These are phyloP conservation scores for Dimocarpus longan DNA, from an alignment of 345 rosid species.

Conservation along the genomic window DNA sequence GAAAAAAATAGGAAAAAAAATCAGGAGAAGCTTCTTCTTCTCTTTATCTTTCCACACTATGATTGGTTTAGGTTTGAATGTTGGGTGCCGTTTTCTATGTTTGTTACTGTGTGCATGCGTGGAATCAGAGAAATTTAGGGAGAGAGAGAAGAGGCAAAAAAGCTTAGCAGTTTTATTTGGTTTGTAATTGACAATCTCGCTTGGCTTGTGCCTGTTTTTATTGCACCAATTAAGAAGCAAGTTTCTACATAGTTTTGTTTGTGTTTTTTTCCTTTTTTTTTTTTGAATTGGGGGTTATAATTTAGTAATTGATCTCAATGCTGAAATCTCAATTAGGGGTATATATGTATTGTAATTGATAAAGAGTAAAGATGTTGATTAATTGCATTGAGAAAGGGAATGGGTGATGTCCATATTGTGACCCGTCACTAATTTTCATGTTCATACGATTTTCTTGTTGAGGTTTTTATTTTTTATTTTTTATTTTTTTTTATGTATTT, in stretches of 20 bases:
- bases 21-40: background rate
- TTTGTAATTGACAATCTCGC: background rate
- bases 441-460: no score
- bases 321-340: no score
- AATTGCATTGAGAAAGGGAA: no score
- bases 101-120: background rate
- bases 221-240: background rate
- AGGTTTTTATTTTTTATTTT: no score
- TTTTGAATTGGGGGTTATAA: no score
- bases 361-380: no score
- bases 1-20: background rate
- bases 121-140: background rate
- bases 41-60: background rate
- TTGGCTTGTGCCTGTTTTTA: background rate
- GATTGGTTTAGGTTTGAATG: background rate
- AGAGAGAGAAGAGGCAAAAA: slow-evolving; percentile 6
- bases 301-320: no score
- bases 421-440: no score
- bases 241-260: background rate
- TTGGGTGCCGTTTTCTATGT: background rate
- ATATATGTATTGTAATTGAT: no score
- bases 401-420: no score
- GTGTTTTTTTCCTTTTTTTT: no score
- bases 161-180: slow-evolving; percentile 1
- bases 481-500: no score